These are phyloP conservation scores for Ogataea pini DNA, from an alignment of 805 yeast genomes.

Conservation along the genomic window DNA sequence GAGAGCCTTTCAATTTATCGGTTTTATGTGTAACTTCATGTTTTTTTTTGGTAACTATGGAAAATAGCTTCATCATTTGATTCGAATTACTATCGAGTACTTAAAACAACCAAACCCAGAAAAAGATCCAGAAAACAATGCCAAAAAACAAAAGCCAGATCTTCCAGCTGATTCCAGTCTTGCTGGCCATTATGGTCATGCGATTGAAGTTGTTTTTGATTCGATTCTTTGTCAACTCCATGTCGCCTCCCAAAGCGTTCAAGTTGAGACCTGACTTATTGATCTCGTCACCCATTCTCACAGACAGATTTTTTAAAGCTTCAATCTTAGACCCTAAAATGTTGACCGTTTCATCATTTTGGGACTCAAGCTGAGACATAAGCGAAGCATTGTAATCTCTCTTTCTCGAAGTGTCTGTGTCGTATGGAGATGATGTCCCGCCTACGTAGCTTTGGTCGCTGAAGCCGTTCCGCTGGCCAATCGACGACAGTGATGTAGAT, in stretches of 20 bases:
- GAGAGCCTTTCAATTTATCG: neutral
- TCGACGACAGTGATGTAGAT: slow-evolving; percentile 14
- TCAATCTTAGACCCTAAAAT: slow-evolving; percentile 55
- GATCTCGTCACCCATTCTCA: slow-evolving; percentile 67
- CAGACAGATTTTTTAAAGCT: slow-evolving; percentile 54
- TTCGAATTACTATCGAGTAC: slow-evolving; percentile 2
- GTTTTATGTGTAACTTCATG: neutral
- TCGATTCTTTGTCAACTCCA: slow-evolving; percentile 37
- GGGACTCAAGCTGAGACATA: slow-evolving; percentile 63
- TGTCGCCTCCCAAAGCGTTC: slow-evolving; percentile 30
- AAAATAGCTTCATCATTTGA: neutral
- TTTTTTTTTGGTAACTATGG: neutral
- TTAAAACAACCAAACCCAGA: slow-evolving; percentile 42
- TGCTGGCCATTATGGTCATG: slow-evolving; percentile 65
- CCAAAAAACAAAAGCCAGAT: slow-evolving; percentile 56
- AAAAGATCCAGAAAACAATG: slow-evolving; percentile 44
- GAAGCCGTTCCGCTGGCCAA: slow-evolving; percentile 11
- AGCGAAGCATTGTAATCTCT: slow-evolving; percentile 52
- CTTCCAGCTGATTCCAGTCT: slow-evolving; percentile 62
- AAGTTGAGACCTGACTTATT: slow-evolving; percentile 34
- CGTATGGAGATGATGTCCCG: slow-evolving; percentile 44
- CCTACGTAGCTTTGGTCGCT: slow-evolving; percentile 20
- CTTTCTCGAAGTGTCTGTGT: slow-evolving; percentile 23
- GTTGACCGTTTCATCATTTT: slow-evolving; percentile 59
- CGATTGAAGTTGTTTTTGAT: slow-evolving; percentile 54